These are phyloP conservation scores for Curvularia spicifera DNA, from an alignment of 2,329 filamentous ascomycete genomes.

Conservation along the genomic window DNA sequence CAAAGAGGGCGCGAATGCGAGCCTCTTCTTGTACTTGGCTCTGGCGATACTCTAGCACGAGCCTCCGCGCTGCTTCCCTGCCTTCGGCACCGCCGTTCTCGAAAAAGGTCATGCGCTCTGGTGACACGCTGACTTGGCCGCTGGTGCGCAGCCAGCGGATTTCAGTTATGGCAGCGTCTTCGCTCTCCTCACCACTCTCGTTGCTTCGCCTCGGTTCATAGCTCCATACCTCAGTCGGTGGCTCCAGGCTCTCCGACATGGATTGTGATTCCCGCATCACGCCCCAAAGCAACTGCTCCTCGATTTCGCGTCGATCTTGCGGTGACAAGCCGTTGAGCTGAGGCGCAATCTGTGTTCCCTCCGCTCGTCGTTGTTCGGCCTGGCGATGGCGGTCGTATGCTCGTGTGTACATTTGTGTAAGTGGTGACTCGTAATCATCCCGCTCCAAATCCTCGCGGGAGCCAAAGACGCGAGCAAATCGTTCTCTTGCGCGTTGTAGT, in stretches of 20 bases:
- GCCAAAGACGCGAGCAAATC: slow-evolving; percentile 52
- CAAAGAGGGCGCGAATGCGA: slow-evolving; percentile 4
- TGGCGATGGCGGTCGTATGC: slow-evolving; percentile 53
- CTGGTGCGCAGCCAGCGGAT: neutral
- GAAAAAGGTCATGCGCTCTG: slow-evolving; percentile 1
- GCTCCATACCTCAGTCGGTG: slow-evolving; percentile 32
- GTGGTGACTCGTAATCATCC: slow-evolving; percentile 57
- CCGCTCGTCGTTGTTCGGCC: slow-evolving; percentile 48
- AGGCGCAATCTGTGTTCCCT: slow-evolving; percentile 30
- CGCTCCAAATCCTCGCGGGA: slow-evolving; percentile 56
- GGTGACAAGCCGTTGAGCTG: slow-evolving; percentile 29
- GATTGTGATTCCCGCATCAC: slow-evolving; percentile 39
- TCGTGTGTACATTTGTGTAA: slow-evolving; percentile 56
- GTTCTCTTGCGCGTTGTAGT: slow-evolving; percentile 36
- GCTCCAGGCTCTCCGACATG: slow-evolving; percentile 19
- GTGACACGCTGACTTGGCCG: slow-evolving; percentile 1
- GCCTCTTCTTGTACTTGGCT: slow-evolving; percentile 1
- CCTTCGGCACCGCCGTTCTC: slow-evolving; percentile 1
- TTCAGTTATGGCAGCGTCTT: slow-evolving; percentile 2
- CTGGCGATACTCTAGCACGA: neutral
- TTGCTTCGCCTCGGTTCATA: slow-evolving; percentile 18
- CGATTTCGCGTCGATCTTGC: slow-evolving; percentile 39
- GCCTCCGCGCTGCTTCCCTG: slow-evolving; percentile 5
- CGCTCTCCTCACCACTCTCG: neutral
- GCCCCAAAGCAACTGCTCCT: slow-evolving; percentile 44